Evolutionary conservation across 768 basidiomycete genomes (phyloP).

Genomic region (Pholiota microspora): DNA sequence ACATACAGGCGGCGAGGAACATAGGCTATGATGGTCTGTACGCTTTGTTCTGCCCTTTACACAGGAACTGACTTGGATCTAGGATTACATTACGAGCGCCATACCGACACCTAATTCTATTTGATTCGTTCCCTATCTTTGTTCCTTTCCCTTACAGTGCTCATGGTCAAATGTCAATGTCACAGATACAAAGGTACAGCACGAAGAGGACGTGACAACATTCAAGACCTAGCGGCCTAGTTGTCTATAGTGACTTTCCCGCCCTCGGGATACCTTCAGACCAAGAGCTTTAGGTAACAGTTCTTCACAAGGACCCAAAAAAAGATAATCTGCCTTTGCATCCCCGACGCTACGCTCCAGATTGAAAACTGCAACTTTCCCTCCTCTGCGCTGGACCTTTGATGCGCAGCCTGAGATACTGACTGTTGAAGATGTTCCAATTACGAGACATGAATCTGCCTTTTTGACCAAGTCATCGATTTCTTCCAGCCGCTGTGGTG

Average conservation of each 20-base stretch:
- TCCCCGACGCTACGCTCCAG: slow-evolving; percentile 34
- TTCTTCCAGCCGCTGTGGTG: slow-evolving; percentile 32
- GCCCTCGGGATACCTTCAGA: slow-evolving; percentile 15
- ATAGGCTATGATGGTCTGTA: not conserved
- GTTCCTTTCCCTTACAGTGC: not conserved
- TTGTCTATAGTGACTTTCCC: slow-evolving; percentile 12
- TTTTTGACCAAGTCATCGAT: slow-evolving; percentile 39
- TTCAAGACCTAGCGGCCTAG: not conserved
- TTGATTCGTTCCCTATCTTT: not conserved
- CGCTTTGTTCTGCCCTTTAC: not conserved
- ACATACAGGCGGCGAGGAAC: too few relatives aligned
- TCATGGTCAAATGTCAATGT: too few relatives aligned
- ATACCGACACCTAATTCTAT: slow-evolving; percentile 4
- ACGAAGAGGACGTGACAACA: too few relatives aligned
- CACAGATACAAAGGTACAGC: too few relatives aligned
- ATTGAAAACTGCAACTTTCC: slow-evolving; percentile 40
- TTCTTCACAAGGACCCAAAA: slow-evolving; percentile 48
- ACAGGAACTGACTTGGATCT: too few relatives aligned
- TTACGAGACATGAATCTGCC: slow-evolving; percentile 52
- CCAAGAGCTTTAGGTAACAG: slow-evolving; percentile 41
- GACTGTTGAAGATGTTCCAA: slow-evolving; percentile 55
- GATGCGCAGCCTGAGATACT: slow-evolving; percentile 23
- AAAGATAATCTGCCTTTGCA: slow-evolving; percentile 45
- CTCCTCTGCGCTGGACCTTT: slow-evolving; percentile 32
- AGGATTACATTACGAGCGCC: too few relatives aligned